Conservation (phyloP, 1,139 yeast genomes). For the Candida sp. region DNA sequence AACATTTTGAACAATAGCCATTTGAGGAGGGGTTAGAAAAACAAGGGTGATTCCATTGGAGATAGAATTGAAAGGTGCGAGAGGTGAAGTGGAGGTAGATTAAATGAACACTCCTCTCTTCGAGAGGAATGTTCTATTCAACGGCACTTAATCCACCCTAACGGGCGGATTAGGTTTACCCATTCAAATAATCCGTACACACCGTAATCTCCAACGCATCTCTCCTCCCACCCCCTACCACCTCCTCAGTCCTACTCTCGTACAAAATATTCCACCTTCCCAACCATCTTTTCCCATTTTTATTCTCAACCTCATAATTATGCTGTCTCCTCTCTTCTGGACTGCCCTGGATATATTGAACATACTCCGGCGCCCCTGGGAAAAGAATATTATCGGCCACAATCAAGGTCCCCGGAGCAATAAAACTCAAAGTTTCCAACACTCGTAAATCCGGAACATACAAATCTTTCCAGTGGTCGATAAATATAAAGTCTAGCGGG, state of each 20-base stretch:
- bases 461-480: conserved; percentile 38
- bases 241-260: conserved; percentile 22
- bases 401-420: conserved; percentile 38
- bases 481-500: conserved; percentile 32
- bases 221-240: conserved; percentile 7
- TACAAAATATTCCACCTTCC: conserved; percentile 48
- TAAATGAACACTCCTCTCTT: too few relatives aligned
- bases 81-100: too few relatives aligned
- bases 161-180: conserved; percentile 6
- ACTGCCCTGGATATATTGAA: conserved; percentile 32
- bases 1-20: too few relatives aligned
- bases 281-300: conserved; percentile 22
- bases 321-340: conserved; percentile 33
- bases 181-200: conserved; percentile 21
- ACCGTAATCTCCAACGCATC: conserved; percentile 33
- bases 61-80: too few relatives aligned
- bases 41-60: too few relatives aligned
- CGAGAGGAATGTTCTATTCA: too few relatives aligned
- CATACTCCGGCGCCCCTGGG: conserved; percentile 42
- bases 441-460: conserved; percentile 44
- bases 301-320: conserved; percentile 21
- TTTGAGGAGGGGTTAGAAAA: too few relatives aligned
- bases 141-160: too few relatives aligned
- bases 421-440: conserved; percentile 35
- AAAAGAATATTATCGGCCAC: conserved; percentile 36